Conservation (phyloP, 176 grass and related monocot genomes). For the Lolium perenne region DNA sequence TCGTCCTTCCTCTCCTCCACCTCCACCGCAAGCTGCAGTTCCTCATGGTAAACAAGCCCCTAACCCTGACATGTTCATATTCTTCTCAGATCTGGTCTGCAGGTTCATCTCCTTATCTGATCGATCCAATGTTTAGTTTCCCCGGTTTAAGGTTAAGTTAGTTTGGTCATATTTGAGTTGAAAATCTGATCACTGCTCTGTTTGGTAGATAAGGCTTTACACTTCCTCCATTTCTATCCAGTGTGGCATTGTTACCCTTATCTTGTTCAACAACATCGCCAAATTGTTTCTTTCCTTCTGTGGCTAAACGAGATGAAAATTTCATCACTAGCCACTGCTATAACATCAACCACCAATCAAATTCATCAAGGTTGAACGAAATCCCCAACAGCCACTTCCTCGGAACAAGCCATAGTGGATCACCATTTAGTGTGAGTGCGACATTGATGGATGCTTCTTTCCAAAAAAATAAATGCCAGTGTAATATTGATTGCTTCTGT, state of each 20-base stretch:
- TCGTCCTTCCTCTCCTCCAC: slow-evolving; percentile 21
- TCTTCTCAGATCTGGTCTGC: slow-evolving; percentile 1
- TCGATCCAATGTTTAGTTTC: background rate
- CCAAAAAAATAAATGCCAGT: background rate
- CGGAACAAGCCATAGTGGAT: background rate
- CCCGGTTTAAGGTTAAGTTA: background rate
- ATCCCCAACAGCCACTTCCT: background rate
- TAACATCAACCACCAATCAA: background rate
- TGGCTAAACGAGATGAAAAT: background rate
- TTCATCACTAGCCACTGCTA: background rate
- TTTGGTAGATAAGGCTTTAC: background rate
- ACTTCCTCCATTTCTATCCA: background rate
- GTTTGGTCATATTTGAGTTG: background rate
- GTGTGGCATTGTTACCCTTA: background rate
- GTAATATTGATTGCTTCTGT: background rate
- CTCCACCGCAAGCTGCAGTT: background rate
- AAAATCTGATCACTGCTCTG: too few species aligned
- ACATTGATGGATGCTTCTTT: background rate
- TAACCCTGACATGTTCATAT: background rate
- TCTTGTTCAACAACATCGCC: background rate
- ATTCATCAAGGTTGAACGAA: background rate
- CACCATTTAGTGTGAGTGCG: background rate
- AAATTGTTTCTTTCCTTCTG: background rate
- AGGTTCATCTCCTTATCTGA: background rate
- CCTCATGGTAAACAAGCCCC: background rate